Conservation (phyloP, 106 monocot species). For the Allium sativum region DNA sequence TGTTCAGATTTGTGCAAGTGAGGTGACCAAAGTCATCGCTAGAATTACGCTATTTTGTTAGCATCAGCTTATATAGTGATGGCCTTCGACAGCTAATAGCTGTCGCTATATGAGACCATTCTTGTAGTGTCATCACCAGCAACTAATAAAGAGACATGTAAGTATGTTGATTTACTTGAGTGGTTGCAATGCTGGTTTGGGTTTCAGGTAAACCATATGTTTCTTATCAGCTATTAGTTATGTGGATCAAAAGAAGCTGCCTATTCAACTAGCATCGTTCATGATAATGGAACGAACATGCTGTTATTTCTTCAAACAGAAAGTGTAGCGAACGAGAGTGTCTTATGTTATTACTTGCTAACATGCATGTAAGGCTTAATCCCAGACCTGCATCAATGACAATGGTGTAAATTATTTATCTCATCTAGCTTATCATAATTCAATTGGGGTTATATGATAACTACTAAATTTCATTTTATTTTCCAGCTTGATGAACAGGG, state of each 20-base stretch:
- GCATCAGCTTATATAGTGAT: no score
- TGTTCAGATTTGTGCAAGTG: no score
- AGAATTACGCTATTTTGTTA: no score
- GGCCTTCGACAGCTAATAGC: no score
- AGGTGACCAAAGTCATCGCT: no score
- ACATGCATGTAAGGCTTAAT: conserved; percentile 49
- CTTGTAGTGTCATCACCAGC: conserved; percentile 1
- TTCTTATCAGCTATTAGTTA: neutral
- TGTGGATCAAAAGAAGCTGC: no score
- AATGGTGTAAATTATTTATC: conserved; percentile 24
- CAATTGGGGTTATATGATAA: neutral
- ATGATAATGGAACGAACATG: conserved; percentile 1
- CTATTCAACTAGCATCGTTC: neutral
- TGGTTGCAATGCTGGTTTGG: conserved; percentile 73
- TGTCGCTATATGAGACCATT: no score
- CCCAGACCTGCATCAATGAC: conserved; percentile 40
- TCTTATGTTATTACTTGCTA: conserved; percentile 68
- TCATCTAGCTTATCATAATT: no score
- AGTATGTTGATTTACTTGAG: conserved; percentile 40
- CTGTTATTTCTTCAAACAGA: conserved; percentile 32
- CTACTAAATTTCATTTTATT: conserved; percentile 1
- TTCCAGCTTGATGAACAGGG: conserved; percentile 75
- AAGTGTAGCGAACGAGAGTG: conserved; percentile 78
- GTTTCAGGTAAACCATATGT: conserved; percentile 47
- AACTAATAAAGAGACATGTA: conserved; percentile 16